Percentiles rank a stretch among this genome's conserved stretches.
Evolutionary conservation across 2,329 filamentous ascomycete species (phyloP).

Genomic region (Escovopsis sp.): DNA sequence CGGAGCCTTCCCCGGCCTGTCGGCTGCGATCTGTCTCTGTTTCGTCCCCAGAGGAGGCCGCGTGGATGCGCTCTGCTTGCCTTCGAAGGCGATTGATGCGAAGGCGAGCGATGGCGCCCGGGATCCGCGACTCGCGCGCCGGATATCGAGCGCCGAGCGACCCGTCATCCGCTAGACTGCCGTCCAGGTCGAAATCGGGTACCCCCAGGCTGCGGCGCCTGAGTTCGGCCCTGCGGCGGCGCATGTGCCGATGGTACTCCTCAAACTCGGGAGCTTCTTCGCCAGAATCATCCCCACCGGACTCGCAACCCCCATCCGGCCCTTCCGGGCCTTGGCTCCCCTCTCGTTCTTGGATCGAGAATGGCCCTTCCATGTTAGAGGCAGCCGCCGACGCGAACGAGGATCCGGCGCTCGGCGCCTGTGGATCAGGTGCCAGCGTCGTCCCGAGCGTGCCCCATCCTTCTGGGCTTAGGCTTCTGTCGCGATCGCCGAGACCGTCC

Average conservation of each 20-base stretch:
- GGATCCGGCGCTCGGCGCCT: conserved; percentile 64
- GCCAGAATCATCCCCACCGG: conserved; percentile 40
- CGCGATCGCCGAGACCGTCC: conserved; percentile 72
- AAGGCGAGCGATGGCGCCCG: no score
- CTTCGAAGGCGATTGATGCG: no score
- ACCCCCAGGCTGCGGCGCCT: conserved; percentile 5
- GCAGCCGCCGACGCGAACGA: conserved; percentile 57
- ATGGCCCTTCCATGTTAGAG: conserved; percentile 27
- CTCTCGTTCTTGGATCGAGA: no score
- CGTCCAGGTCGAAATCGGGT: conserved; percentile 8
- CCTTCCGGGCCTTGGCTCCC: conserved; percentile 14
- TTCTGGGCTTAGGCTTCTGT: conserved; percentile 66
- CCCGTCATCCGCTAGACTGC: background rate
- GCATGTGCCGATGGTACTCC: conserved; percentile 9
- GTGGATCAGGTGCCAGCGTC: conserved; percentile 68
- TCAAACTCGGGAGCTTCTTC: conserved; percentile 36
- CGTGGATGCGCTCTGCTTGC: conserved; percentile 9
- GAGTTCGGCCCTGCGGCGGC: background rate
- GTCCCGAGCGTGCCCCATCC: conserved; percentile 70
- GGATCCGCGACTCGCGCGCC: no score
- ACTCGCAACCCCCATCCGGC: conserved; percentile 29
- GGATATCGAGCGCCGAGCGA: no score
- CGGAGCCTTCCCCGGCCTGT: conserved; percentile 3
- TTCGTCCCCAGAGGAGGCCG: conserved; percentile 15
- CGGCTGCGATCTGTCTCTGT: background rate